Conservation (phyloP, 2,329 filamentous ascomycete genomes). For the Sporothrix euskadiensis region DNA sequence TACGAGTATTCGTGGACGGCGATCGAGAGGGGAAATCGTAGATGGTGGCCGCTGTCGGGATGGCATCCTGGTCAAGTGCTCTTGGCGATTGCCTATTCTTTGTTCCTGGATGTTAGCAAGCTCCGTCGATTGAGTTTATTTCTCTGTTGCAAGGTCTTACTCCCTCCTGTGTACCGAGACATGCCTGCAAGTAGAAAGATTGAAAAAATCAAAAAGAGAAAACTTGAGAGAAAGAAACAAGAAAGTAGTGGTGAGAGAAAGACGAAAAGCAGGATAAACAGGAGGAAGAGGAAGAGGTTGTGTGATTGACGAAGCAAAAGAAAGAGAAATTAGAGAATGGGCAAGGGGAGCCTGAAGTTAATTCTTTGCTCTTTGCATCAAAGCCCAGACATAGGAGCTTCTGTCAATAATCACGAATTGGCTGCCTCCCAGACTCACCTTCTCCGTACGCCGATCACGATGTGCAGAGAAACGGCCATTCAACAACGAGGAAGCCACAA, state of each 20-base stretch:
- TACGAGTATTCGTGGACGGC: neutral
- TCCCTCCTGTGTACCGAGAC: neutral
- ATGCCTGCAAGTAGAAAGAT: neutral
- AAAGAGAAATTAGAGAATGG: neutral
- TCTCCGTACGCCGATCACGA: neutral
- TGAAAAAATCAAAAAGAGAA: neutral
- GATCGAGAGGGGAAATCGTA: neutral
- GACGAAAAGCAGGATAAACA: no score
- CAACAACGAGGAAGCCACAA: neutral
- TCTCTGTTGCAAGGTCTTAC: neutral
- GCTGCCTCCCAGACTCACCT: constrained; percentile 13
- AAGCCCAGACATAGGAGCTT: neutral
- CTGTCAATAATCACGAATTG: neutral
- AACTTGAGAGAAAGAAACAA: neutral
- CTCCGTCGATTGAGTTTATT: neutral
- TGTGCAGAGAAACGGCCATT: neutral
- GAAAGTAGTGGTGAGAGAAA: neutral
- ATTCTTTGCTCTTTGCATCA: neutral
- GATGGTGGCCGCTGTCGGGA: constrained; percentile 3
- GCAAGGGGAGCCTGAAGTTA: neutral
- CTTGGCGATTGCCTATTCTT: constrained; percentile 13
- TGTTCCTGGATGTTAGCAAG: neutral
- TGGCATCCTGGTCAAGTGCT: neutral
- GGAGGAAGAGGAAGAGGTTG: neutral
- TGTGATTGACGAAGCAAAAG: neutral